A percentile compares a stretch with the other conserved stretches of the same genome.
Conservation (phyloP, 345 rosid genomes). For the Salix suchowensis region DNA sequence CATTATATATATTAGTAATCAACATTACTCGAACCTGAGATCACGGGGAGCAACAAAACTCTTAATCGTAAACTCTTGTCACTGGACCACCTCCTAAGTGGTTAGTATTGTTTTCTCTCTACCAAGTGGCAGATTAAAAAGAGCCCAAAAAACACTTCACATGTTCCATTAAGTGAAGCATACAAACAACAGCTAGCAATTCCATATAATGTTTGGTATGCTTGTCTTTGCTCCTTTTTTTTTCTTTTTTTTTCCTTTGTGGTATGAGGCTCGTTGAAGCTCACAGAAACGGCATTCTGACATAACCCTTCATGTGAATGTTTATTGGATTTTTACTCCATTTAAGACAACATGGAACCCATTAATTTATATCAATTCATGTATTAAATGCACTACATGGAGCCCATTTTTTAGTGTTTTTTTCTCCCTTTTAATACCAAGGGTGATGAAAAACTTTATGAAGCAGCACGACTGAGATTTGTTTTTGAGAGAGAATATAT, state of each 20-base stretch:
- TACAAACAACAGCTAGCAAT: not conserved
- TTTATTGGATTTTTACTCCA: not conserved
- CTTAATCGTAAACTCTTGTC: no score
- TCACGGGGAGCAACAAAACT: no score
- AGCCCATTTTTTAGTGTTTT: not conserved
- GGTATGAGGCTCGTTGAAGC: not conserved
- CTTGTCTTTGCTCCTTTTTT: not conserved
- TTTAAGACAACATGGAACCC: not conserved
- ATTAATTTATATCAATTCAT: not conserved
- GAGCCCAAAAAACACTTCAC: not conserved
- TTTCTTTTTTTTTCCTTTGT: not conserved
- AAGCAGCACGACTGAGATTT: no score
- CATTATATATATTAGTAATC: no score
- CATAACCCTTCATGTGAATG: not conserved
- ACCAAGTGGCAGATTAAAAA: not conserved
- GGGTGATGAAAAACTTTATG: no score
- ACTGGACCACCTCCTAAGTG: no score
- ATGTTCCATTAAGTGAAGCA: constrained; percentile 9
- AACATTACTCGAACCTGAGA: no score
- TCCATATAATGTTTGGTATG: not conserved
- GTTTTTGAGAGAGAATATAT: no score
- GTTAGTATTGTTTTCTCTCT: not conserved
- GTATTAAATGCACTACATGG: not conserved
- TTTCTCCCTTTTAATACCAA: no score
- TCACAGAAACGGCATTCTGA: not conserved